phyloP scores from a whole-genome alignment of 331 rosid species.

The Telfairia occidentalis region DNA sequence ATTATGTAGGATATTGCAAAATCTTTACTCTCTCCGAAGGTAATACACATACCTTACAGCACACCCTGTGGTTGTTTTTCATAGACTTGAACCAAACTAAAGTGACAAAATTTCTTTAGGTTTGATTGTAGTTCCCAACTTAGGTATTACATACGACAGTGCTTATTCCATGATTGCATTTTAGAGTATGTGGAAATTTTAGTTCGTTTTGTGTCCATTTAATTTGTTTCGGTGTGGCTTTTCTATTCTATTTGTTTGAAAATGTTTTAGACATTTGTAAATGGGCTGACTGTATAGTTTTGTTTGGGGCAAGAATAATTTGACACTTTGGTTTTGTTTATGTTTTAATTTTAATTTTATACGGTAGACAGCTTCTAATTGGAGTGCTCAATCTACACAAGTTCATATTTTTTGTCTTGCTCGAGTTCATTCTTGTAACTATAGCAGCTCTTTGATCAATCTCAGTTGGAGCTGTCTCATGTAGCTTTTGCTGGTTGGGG shows the following conservation, averaged over 20 bases:
- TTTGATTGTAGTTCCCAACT: not conserved
- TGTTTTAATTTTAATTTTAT: too few relatives aligned
- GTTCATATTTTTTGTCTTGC: too few relatives aligned
- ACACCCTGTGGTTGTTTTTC: not conserved
- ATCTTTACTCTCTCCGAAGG: not conserved
- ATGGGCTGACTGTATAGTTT: too few relatives aligned
- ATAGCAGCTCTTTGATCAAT: not conserved
- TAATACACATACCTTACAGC: not conserved
- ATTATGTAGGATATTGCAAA: not conserved
- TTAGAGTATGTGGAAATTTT: not conserved
- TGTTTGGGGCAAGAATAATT: too few relatives aligned
- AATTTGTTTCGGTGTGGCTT: too few relatives aligned
- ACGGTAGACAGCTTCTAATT: not conserved
- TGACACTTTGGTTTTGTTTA: too few relatives aligned
- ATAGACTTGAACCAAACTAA: not conserved
- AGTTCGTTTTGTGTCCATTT: too few relatives aligned
- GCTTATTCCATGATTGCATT: not conserved
- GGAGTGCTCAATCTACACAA: too few relatives aligned
- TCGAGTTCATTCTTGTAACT: not conserved
- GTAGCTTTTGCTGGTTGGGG: not conserved
- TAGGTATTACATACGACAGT: not conserved
- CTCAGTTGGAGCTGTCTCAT: not conserved
- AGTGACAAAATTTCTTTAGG: not conserved
- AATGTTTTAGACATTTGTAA: too few relatives aligned
- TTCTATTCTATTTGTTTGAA: too few relatives aligned